Percentiles rank a stretch among this genome's conserved stretches.
Evolutionary conservation across 345 rosid species (phyloP).

Genomic region (Syzygium oleosum): DNA sequence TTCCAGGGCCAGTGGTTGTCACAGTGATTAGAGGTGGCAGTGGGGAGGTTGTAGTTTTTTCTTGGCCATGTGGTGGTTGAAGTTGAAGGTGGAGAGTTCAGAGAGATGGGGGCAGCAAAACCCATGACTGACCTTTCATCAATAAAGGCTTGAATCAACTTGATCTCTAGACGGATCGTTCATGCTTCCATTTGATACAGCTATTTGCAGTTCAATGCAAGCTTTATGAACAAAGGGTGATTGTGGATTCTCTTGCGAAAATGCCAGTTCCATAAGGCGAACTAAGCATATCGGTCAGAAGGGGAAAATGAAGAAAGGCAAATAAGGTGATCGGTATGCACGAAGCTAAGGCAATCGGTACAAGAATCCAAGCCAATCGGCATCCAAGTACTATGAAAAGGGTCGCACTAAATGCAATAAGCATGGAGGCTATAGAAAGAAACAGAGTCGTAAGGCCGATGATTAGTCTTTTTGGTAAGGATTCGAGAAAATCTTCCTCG

Average conservation of each 20-base stretch:
- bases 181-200: not conserved
- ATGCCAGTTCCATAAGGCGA: slow-evolving; percentile 1
- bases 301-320: slow-evolving; percentile 22
- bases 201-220: not conserved
- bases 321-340: slow-evolving; percentile 18
- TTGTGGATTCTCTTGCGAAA: not conserved
- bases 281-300: slow-evolving; percentile 8
- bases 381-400: slow-evolving; percentile 17
- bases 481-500: slow-evolving; percentile 21
- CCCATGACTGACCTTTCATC: not conserved
- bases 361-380: slow-evolving; percentile 10
- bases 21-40: not conserved
- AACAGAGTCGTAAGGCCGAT: slow-evolving; percentile 18
- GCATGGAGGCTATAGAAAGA: slow-evolving; percentile 30
- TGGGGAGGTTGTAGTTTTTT: not conserved
- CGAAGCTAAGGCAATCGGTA: slow-evolving; percentile 3
- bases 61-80: not conserved
- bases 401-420: slow-evolving; percentile 22
- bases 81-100: not conserved
- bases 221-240: not conserved
- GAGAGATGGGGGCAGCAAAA: not conserved
- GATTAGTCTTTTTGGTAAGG: slow-evolving; percentile 28
- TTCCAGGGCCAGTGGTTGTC: not conserved
- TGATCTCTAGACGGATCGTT: not conserved
- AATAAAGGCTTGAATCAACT: not conserved